Conservation (phyloP, 129 eudicot genomes). For the Kitagawia praeruptora region DNA sequence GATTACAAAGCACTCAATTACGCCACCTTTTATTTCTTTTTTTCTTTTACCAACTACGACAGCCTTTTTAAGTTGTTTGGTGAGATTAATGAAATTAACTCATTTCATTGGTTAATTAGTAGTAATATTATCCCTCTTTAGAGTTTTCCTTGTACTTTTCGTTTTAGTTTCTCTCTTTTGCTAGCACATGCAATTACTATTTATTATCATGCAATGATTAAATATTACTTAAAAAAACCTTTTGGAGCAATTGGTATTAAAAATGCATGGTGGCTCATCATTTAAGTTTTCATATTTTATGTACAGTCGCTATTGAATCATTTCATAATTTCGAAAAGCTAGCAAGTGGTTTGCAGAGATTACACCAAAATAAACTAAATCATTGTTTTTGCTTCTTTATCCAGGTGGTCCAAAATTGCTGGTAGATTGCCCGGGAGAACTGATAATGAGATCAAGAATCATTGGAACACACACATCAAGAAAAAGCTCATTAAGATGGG, state of each 20-base stretch:
- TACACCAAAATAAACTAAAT: neutral
- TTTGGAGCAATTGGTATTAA: neutral
- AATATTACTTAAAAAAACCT: neutral
- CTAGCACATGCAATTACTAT: neutral
- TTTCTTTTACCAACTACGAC: neutral
- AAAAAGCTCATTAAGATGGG: slow-evolving; percentile 78
- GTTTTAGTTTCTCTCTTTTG: neutral
- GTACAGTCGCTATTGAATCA: neutral
- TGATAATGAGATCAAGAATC: slow-evolving; percentile 75
- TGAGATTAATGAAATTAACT: neutral
- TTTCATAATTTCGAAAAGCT: neutral
- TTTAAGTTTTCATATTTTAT: neutral
- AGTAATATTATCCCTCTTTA: too few relatives aligned
- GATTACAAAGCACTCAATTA: slow-evolving; percentile 7
- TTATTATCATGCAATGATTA: neutral
- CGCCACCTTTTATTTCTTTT: neutral
- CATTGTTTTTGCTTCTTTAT: neutral
- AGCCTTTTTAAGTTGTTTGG: neutral
- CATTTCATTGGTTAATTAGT: neutral
- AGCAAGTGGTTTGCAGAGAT: neutral
- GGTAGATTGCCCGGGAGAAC: slow-evolving; percentile 71
- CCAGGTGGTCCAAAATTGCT: slow-evolving; percentile 89
- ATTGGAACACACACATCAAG: slow-evolving; percentile 86
- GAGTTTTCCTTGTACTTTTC: neutral
- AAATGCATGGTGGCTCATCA: neutral